Conservation (phyloP, 2,329 filamentous ascomycete genomes). For the Xylariales sp. region DNA sequence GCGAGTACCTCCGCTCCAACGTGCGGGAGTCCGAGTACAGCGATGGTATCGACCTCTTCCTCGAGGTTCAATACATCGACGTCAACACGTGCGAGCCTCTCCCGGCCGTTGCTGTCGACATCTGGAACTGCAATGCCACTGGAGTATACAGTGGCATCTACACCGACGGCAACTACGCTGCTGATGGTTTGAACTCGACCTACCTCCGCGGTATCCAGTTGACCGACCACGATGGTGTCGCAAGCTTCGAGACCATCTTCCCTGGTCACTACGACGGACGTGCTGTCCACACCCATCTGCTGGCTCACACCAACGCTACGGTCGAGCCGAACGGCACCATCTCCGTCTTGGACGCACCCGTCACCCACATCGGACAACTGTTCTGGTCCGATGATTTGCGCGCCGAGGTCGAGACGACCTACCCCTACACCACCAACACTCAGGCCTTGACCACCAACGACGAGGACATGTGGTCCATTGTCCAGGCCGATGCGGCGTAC, state of each 20-base stretch:
- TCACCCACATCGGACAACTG: constrained; percentile 28
- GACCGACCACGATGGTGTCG: constrained; percentile 42
- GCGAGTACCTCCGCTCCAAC: constrained; percentile 40
- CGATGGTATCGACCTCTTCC: constrained; percentile 37
- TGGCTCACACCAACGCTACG: constrained; percentile 24
- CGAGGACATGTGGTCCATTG: constrained; percentile 27
- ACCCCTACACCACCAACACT: constrained; percentile 26
- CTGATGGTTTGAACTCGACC: constrained; percentile 33
- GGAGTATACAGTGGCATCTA: constrained; percentile 34
- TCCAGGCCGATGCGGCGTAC: constrained; percentile 21
- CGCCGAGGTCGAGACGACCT: constrained; percentile 23
- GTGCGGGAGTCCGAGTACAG: constrained; percentile 34
- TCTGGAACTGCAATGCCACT: constrained; percentile 39
- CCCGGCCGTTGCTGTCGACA: constrained; percentile 35
- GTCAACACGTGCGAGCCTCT: constrained; percentile 41
- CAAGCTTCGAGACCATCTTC: constrained; percentile 41
- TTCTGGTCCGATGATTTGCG: constrained; percentile 27
- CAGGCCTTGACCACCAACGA: constrained; percentile 25
- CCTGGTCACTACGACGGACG: constrained; percentile 36
- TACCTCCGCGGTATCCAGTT: constrained; percentile 45
- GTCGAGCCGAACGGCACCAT: constrained; percentile 25
- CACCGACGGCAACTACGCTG: constrained; percentile 20
- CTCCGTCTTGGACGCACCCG: constrained; percentile 21
- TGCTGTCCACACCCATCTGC: constrained; percentile 37
- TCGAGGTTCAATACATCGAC: constrained; percentile 43